A percentile compares a stretch with the other conserved stretches of the same genome.
Conservation (phyloP, 2,329 filamentous ascomycete species). For the Fusarium sp. region DNA sequence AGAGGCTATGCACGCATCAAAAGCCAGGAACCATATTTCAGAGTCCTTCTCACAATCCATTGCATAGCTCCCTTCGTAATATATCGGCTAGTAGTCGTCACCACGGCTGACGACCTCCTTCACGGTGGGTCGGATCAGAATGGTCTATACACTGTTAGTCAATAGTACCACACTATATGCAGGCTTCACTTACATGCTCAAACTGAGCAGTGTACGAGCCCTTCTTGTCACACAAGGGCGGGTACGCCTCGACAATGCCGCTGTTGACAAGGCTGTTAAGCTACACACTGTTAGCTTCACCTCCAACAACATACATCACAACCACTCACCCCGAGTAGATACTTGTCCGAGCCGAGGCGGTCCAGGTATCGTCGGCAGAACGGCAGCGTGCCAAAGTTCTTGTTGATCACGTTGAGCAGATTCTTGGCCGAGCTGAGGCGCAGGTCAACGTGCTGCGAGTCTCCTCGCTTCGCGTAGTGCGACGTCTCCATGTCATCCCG, state of each 20-base stretch:
- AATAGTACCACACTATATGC: background rate
- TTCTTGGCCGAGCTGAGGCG: conserved; percentile 86
- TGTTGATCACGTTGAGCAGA: conserved; percentile 89
- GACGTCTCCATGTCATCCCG: conserved; percentile 90
- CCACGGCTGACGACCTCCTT: conserved; percentile 91
- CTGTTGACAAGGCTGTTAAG: conserved; percentile 86
- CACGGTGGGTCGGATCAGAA: conserved; percentile 80
- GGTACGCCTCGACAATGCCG: conserved; percentile 91
- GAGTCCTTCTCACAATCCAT: conserved; percentile 38
- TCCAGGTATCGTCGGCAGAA: conserved; percentile 94
- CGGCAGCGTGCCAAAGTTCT: conserved; percentile 94
- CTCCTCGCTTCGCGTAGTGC: conserved; percentile 82
- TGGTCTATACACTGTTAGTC: conserved; percentile 64
- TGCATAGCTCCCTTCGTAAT: conserved; percentile 1
- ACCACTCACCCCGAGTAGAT: conserved; percentile 80
- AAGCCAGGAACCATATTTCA: conserved; percentile 46
- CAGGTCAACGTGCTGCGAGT: conserved; percentile 81
- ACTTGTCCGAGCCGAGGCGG: conserved; percentile 93
- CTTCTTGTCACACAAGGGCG: conserved; percentile 90
- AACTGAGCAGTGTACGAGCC: conserved; percentile 95
- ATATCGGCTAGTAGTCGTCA: conserved; percentile 76
- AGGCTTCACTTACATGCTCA: conserved; percentile 79
- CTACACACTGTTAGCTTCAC: conserved; percentile 53
- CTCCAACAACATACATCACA: conserved; percentile 19
- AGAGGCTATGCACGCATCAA: conserved; percentile 21